Conservation (phyloP, 23 red algal species). For the Gracilaria gracilis region DNA sequence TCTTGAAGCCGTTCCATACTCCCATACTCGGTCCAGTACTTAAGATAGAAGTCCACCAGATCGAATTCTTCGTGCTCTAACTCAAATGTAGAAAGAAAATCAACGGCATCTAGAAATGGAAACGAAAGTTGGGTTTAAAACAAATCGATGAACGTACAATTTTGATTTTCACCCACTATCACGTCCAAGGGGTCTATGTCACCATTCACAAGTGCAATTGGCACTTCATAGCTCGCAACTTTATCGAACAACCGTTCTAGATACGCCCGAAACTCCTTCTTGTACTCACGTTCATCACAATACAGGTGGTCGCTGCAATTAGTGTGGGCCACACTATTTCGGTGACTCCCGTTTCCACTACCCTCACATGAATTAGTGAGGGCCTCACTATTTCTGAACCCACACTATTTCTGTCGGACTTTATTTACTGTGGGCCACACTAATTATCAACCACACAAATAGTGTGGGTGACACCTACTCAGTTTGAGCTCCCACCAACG, state of each 20-base stretch:
- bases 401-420: no score
- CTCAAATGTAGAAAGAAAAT: not conserved
- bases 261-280: not conserved
- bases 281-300: conserved; percentile 22
- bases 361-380: no score
- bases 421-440: no score
- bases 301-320: no score
- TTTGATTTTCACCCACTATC: not conserved
- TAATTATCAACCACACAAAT: no score
- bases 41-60: not conserved
- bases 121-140: conserved; percentile 18
- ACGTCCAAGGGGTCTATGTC: not conserved
- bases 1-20: conserved; percentile 4
- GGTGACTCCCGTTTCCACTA: no score
- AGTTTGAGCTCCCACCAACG: no score
- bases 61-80: not conserved
- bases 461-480: no score
- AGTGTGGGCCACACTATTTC: no score
- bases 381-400: no score
- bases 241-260: conserved; percentile 5
- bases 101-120: not conserved
- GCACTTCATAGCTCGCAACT: not conserved
- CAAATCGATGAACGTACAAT: not conserved
- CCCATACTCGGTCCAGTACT: conserved; percentile 12
- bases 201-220: not conserved